A percentile compares a stretch with the other conserved stretches of the same genome.
Conservation (phyloP, 2,329 filamentous ascomycete species). For the Aureobasidium melanogenum region DNA sequence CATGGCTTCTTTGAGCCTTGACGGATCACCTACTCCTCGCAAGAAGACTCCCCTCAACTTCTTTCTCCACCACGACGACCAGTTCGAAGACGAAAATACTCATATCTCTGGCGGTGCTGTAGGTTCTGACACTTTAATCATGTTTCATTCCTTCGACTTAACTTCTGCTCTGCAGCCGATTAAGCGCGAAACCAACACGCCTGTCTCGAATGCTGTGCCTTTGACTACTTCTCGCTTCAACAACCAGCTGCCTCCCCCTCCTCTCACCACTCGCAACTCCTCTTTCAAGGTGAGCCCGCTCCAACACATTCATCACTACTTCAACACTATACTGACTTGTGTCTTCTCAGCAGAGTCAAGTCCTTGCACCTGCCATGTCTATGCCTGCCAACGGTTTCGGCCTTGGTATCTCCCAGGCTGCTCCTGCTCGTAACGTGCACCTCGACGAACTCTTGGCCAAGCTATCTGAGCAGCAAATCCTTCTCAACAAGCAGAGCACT, state of each 20-base stretch:
- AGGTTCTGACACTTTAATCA: not conserved
- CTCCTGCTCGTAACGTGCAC: slow-evolving; percentile 22
- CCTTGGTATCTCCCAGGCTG: not conserved
- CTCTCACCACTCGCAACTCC: not conserved
- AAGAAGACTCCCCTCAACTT: slow-evolving; percentile 25
- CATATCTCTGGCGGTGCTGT: slow-evolving; percentile 1
- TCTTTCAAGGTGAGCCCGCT: not conserved
- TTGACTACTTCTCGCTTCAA: slow-evolving; percentile 29
- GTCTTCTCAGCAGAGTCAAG: not conserved
- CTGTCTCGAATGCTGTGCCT: slow-evolving; percentile 18
- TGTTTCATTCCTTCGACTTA: slow-evolving; percentile 6
- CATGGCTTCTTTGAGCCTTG: slow-evolving; percentile 25
- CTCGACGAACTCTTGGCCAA: slow-evolving; percentile 68
- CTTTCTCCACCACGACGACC: slow-evolving; percentile 6
- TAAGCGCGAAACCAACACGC: slow-evolving; percentile 3
- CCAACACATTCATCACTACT: not conserved
- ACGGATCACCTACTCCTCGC: slow-evolving; percentile 34
- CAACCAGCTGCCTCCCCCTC: slow-evolving; percentile 21
- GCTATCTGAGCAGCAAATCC: slow-evolving; percentile 60
- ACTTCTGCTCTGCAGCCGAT: not conserved
- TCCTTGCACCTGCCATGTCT: not conserved
- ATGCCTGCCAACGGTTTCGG: not conserved
- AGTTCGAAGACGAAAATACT: slow-evolving; percentile 2
- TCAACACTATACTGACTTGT: not conserved
- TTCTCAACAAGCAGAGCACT: slow-evolving; percentile 51